Conservation (phyloP, 2,329 filamentous ascomycete species). For the Claviceps sp. region DNA sequence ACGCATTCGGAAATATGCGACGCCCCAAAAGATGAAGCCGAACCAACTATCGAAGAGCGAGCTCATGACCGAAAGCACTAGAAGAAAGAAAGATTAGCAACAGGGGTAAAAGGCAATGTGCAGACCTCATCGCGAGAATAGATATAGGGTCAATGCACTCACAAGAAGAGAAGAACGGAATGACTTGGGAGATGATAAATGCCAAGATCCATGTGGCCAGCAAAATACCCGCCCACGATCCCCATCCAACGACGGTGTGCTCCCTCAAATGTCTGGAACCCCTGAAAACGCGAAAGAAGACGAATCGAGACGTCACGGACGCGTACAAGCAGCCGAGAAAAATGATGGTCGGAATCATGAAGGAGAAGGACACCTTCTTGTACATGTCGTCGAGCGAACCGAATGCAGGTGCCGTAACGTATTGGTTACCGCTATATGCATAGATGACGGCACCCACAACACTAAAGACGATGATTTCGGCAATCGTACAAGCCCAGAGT, state of each 20-base stretch:
- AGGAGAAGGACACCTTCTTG: conserved; percentile 82
- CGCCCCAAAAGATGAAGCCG: conserved; percentile 90
- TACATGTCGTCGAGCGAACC: conserved; percentile 66
- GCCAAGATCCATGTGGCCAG: conserved; percentile 64
- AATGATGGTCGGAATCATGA: conserved; percentile 91
- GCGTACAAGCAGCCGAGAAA: conserved; percentile 87
- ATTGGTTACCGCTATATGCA: conserved; percentile 78
- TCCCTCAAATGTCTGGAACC: conserved; percentile 65
- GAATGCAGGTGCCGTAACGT: conserved; percentile 79
- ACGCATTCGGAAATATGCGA: conserved; percentile 68
- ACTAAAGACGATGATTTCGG: conserved; percentile 75
- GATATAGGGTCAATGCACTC: conserved; percentile 14
- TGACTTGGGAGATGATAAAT: conserved; percentile 84
- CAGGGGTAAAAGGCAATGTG: neutral
- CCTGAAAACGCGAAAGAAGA: conserved; percentile 82
- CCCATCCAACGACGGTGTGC: conserved; percentile 75
- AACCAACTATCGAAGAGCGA: conserved; percentile 88
- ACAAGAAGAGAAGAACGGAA: conserved; percentile 80
- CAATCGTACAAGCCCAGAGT: conserved; percentile 79
- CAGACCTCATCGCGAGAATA: neutral
- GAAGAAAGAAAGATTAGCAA: neutral
- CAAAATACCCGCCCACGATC: conserved; percentile 62
- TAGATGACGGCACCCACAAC: conserved; percentile 72
- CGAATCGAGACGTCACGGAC: conserved; percentile 75
- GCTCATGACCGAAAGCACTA: conserved; percentile 59